phyloP scores from a whole-genome alignment of 2,329 filamentous ascomycete species.

The Ceratocystis cubensis region DNA sequence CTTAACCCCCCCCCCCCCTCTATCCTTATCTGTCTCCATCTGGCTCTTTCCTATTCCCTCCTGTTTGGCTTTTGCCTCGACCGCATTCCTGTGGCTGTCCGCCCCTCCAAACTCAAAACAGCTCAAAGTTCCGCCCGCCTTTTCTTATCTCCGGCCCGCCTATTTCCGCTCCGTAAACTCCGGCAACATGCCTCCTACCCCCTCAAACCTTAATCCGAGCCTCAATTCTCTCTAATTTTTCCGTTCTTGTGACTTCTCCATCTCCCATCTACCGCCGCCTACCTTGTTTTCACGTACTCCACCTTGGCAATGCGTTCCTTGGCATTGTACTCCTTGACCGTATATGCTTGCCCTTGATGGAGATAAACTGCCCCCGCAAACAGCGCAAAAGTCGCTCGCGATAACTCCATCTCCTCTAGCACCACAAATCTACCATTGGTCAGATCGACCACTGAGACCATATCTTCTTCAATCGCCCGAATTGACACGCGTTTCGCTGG shows the following conservation, averaged over 20 bases:
- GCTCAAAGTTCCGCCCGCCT: background rate
- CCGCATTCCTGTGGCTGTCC: background rate
- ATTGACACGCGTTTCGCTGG: conserved; percentile 78
- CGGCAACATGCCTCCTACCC: background rate
- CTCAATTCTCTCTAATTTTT: background rate
- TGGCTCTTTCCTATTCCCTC: too few relatives aligned
- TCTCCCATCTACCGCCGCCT: background rate
- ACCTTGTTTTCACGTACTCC: conserved; percentile 52
- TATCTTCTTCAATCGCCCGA: conserved; percentile 74
- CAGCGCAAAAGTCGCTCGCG: conserved; percentile 85
- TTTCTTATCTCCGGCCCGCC: background rate
- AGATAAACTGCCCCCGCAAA: conserved; percentile 97
- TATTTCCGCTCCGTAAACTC: background rate
- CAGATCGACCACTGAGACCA: conserved; percentile 85
- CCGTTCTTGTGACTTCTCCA: background rate
- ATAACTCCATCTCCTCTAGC: conserved; percentile 90
- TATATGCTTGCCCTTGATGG: conserved; percentile 86
- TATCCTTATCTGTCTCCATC: background rate
- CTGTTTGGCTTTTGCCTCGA: background rate
- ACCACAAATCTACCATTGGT: conserved; percentile 72
- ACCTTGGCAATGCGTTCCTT: conserved; percentile 76
- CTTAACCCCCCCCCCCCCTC: background rate
- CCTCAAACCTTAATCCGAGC: background rate
- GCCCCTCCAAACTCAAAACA: background rate
- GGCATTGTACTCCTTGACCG: conserved; percentile 78